A percentile compares a stretch with the other conserved stretches of the same genome.
phyloP scores from a whole-genome alignment of 768 basidiomycete genomes.

The Agaricus subrufescens region DNA sequence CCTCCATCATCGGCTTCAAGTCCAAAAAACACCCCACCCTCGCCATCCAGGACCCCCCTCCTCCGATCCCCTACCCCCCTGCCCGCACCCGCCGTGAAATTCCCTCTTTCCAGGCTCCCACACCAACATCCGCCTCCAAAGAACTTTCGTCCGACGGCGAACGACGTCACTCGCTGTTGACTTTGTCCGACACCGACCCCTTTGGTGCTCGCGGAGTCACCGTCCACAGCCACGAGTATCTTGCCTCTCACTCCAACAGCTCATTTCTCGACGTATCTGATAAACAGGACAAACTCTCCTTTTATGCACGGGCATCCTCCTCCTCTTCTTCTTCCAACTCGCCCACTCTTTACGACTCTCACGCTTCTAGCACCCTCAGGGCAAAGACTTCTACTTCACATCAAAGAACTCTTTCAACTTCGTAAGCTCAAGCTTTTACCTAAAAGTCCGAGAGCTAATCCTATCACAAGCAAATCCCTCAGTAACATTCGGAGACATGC shows the following conservation, averaged over 20 bases:
- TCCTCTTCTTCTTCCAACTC: conserved; percentile 57
- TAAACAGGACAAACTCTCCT: conserved; percentile 32
- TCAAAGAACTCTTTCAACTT: not conserved
- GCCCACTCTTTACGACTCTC: conserved; percentile 27
- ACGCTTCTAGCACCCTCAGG: conserved; percentile 13
- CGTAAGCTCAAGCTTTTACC: conserved; percentile 4
- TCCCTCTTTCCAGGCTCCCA: conserved; percentile 43
- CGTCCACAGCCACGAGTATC: conserved; percentile 41
- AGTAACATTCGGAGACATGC: not conserved
- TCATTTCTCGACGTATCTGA: conserved; percentile 41
- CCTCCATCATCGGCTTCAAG: conserved; percentile 59
- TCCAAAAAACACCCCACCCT: conserved; percentile 53
- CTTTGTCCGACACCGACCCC: conserved; percentile 60
- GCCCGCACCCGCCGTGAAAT: conserved; percentile 14
- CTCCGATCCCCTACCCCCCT: conserved; percentile 16
- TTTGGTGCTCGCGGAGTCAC: conserved; percentile 51
- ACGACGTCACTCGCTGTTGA: conserved; percentile 49
- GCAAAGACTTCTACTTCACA: not conserved
- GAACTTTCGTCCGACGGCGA: conserved; percentile 51
- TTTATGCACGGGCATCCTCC: conserved; percentile 46
- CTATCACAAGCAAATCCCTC: conserved; percentile 1
- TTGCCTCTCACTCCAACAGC: conserved; percentile 50
- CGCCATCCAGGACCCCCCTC: conserved; percentile 47
- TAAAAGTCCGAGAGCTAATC: conserved; percentile 1
- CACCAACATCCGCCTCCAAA: conserved; percentile 52